Conservation (phyloP, 768 basidiomycete genomes). For the Auriscalpium microsporum region DNA sequence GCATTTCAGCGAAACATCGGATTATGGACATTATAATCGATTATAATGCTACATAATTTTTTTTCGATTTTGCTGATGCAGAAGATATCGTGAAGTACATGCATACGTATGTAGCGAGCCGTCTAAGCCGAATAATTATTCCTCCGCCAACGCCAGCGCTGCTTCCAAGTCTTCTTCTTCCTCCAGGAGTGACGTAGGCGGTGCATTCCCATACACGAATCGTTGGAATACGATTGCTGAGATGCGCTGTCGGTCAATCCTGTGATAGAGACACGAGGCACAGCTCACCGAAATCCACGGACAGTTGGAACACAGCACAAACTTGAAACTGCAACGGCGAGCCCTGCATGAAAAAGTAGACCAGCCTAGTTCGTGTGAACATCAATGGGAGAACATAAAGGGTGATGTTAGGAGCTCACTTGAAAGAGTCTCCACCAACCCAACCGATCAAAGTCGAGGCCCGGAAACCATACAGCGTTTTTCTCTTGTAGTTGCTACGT, state of each 20-base stretch:
- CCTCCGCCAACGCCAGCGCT: constrained; percentile 58
- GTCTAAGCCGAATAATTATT: constrained; percentile 24
- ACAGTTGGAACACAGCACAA: constrained; percentile 78
- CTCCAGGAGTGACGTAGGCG: constrained; percentile 43
- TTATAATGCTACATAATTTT: no score
- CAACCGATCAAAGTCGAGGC: constrained; percentile 77
- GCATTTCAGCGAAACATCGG: no score
- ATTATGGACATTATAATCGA: no score
- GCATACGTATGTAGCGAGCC: no score
- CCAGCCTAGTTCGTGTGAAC: constrained; percentile 37
- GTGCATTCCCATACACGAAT: constrained; percentile 60
- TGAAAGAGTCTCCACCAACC: constrained; percentile 80
- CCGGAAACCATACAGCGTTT: constrained; percentile 78
- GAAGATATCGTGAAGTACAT: no score
- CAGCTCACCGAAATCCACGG: constrained; percentile 62
- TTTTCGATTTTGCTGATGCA: no score
- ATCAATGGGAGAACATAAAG: neutral
- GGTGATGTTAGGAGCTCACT: constrained; percentile 36
- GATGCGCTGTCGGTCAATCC: neutral
- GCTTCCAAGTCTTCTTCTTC: constrained; percentile 67
- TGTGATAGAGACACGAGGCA: neutral
- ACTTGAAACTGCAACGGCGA: constrained; percentile 76
- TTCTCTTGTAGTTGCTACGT: constrained; percentile 66
- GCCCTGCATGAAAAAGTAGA: constrained; percentile 69
- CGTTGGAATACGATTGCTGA: constrained; percentile 68